These are phyloP conservation scores for Saussurea involucrata DNA, from an alignment of 129 eudicot species.

Conservation along the genomic window DNA sequence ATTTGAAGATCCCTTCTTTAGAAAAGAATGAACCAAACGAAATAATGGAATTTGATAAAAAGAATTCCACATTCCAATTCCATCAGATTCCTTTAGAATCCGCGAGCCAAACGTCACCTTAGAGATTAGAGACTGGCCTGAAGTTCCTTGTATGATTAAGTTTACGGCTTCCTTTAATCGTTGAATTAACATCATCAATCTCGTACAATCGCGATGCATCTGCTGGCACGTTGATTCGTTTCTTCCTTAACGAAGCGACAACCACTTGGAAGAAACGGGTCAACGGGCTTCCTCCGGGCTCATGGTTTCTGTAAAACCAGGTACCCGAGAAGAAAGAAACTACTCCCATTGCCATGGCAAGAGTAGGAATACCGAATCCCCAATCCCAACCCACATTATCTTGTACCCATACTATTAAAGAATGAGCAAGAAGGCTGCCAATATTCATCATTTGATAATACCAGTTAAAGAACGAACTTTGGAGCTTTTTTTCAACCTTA, in stretches of 20 bases:
- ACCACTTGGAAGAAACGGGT: slow-evolving; percentile 29
- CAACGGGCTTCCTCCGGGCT: slow-evolving; percentile 36
- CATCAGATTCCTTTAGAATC: too few species aligned
- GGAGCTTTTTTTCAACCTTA: slow-evolving; percentile 17
- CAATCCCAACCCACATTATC: slow-evolving; percentile 34
- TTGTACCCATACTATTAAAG: slow-evolving; percentile 39
- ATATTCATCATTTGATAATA: slow-evolving; percentile 28
- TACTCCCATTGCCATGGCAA: slow-evolving; percentile 33
- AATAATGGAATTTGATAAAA: too few species aligned
- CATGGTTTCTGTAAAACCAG: slow-evolving; percentile 30
- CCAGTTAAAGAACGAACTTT: slow-evolving; percentile 36
- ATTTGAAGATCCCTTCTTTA: too few species aligned
- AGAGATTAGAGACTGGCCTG: slow-evolving; percentile 16
- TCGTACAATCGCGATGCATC: slow-evolving; percentile 28
- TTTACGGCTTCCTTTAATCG: slow-evolving; percentile 21
- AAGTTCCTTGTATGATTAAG: slow-evolving; percentile 28
- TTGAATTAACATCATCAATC: slow-evolving; percentile 14
- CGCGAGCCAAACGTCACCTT: too few species aligned
- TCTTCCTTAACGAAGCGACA: slow-evolving; percentile 33
- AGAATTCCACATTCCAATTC: too few species aligned
- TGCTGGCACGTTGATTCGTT: slow-evolving; percentile 7
- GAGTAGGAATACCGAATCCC: slow-evolving; percentile 39
- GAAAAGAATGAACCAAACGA: too few species aligned
- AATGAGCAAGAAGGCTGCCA: slow-evolving; percentile 30
- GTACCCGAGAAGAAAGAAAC: slow-evolving; percentile 31